phyloP scores from a whole-genome alignment of 2,329 filamentous ascomycete species.

The Stagonosporopsis rhizophila region DNA sequence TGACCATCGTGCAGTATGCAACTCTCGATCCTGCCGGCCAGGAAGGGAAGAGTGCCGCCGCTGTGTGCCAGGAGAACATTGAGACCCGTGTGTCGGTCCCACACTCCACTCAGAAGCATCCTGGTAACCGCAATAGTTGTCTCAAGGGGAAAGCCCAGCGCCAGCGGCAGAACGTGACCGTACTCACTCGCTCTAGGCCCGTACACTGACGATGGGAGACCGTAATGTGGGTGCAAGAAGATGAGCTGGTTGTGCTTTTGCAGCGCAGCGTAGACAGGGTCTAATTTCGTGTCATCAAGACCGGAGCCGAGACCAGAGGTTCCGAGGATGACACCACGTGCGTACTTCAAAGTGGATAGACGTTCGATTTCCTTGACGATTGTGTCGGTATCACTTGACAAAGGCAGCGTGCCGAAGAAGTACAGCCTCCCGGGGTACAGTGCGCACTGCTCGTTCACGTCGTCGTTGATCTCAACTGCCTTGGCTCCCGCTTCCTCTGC shows the following conservation, averaged over 20 bases:
- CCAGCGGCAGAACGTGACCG: conserved; percentile 85
- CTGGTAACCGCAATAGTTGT: conserved; percentile 88
- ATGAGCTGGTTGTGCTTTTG: conserved; percentile 70
- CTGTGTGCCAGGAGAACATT: conserved; percentile 84
- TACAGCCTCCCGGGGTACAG: conserved; percentile 72
- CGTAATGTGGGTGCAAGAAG: conserved; percentile 93
- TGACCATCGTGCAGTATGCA: conserved; percentile 85
- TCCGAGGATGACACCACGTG: conserved; percentile 87
- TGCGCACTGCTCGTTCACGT: conserved; percentile 76
- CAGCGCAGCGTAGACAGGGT: conserved; percentile 75
- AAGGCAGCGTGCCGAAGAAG: conserved; percentile 82
- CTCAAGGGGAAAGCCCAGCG: conserved; percentile 88
- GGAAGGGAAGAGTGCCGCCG: conserved; percentile 85
- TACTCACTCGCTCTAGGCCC: conserved; percentile 76
- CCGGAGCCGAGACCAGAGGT: conserved; percentile 82
- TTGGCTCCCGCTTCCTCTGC: conserved; percentile 66
- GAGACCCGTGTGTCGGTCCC: conserved; percentile 74
- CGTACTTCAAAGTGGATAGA: conserved; percentile 67
- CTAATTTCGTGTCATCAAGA: conserved; percentile 76
- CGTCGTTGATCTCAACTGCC: conserved; percentile 75
- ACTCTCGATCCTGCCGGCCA: conserved; percentile 87
- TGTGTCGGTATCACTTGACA: conserved; percentile 69
- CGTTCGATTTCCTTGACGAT: conserved; percentile 71
- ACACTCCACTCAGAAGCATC: conserved; percentile 87
- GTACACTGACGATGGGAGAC: conserved; percentile 80